Evolutionary conservation across 352 stramenopile genomes (phyloP).

Genomic region (Thalassiosira livingstoniorum): DNA sequence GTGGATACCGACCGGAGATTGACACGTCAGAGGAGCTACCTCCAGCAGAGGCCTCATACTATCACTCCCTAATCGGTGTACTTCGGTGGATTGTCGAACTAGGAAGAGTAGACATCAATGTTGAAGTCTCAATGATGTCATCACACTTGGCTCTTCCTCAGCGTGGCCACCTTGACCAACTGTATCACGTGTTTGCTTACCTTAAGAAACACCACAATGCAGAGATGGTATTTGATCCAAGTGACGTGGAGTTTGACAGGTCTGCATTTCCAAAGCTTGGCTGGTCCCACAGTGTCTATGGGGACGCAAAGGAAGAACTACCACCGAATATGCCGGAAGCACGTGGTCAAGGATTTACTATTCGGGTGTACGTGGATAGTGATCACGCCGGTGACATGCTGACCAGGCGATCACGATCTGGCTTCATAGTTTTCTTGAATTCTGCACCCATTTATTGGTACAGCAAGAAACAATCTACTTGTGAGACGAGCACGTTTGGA

Average conservation of each 20-base stretch:
- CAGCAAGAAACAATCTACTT: conserved; percentile 33
- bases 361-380: conserved; percentile 34
- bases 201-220: conserved; percentile 32
- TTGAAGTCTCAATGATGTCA: conserved; percentile 65
- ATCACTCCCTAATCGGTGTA: conserved; percentile 56
- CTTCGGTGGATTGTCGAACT: conserved; percentile 70
- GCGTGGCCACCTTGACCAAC: conserved; percentile 55
- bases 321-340: neutral
- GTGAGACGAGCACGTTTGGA: conserved; percentile 28
- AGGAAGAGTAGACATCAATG: conserved; percentile 61
- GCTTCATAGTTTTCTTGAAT: conserved; percentile 38
- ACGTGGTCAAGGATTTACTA: neutral
- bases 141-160: conserved; percentile 55
- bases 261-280: conserved; percentile 10
- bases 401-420: conserved; percentile 26
- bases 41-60: conserved; percentile 38
- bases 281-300: conserved; percentile 17
- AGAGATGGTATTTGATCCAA: conserved; percentile 50
- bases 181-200: conserved; percentile 48
- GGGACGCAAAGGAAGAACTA: neutral
- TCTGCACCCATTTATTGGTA: conserved; percentile 28
- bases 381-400: conserved; percentile 33
- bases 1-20: conserved; percentile 49
- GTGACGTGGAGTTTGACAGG: conserved; percentile 13
- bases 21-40: conserved; percentile 26